phyloP scores from a whole-genome alignment of 768 basidiomycete genomes.

The Cyclocybe aegerita region DNA sequence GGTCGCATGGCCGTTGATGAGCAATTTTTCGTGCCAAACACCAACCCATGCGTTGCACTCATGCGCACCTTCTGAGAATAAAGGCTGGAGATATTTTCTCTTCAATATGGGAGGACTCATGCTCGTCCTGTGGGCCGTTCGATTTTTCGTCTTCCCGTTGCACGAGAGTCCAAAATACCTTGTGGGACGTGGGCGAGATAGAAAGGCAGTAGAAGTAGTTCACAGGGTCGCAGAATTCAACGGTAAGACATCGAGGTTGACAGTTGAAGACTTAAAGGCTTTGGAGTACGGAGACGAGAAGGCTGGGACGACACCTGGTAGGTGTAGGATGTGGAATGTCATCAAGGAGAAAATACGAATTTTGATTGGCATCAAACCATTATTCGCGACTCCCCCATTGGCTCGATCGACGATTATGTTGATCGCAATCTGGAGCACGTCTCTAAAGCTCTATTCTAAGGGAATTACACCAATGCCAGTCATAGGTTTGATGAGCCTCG shows the following conservation, averaged over 20 bases:
- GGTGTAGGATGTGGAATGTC: no score
- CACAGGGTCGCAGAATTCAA: conserved; percentile 60
- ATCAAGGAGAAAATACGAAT: no score
- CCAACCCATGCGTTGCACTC: conserved; percentile 9
- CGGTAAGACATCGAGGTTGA: conserved; percentile 44
- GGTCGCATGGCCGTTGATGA: conserved; percentile 68
- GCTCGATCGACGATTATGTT: no score
- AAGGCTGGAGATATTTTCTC: conserved; percentile 73
- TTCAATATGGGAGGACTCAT: conserved; percentile 67
- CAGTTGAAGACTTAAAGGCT: conserved; percentile 45
- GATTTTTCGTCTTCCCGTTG: conserved; percentile 53
- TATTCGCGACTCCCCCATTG: no score
- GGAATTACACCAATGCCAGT: no score
- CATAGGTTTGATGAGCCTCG: no score
- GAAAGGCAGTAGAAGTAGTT: conserved; percentile 58
- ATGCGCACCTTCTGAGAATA: conserved; percentile 47
- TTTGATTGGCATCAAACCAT: no score
- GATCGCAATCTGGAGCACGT: no score
- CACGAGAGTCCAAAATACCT: conserved; percentile 68
- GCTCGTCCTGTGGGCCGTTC: conserved; percentile 46
- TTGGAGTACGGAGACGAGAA: conserved; percentile 5
- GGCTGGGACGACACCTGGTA: conserved; percentile 21
- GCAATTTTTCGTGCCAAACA: conserved; percentile 54
- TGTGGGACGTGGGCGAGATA: conserved; percentile 61
- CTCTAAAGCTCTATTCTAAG: no score